Evolutionary conservation across 352 stramenopile genomes (phyloP).

Genomic region (Phytophthora chlamydospora): DNA sequence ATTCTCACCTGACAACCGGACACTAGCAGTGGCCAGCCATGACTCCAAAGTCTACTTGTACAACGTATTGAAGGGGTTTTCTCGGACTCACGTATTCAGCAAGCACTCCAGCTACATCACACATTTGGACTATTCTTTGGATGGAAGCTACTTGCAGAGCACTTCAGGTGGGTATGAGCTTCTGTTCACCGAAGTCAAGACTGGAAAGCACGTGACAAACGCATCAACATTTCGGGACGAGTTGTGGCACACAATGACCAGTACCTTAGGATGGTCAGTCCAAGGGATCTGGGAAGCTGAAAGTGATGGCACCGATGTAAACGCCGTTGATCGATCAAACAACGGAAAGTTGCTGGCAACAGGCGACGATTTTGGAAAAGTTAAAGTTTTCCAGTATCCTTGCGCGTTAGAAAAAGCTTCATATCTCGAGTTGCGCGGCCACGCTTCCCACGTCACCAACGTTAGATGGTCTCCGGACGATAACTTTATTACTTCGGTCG

Average conservation of each 20-base stretch:
- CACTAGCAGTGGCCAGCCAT: conserved; percentile 70
- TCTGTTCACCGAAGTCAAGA: conserved; percentile 87
- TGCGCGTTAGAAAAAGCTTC: conserved; percentile 64
- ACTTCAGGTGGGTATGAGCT: conserved; percentile 90
- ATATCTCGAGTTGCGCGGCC: conserved; percentile 62
- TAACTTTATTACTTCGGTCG: conserved; percentile 66
- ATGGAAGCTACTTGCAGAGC: conserved; percentile 70
- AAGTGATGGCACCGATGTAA: conserved; percentile 85
- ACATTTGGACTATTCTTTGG: conserved; percentile 78
- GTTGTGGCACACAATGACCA: conserved; percentile 91
- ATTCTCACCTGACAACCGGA: conserved; percentile 68
- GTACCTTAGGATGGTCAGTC: conserved; percentile 87
- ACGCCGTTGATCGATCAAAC: conserved; percentile 70
- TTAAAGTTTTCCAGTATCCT: conserved; percentile 91
- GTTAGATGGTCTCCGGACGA: conserved; percentile 71
- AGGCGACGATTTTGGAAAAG: conserved; percentile 82
- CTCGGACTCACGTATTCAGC: conserved; percentile 69
- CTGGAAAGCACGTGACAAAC: conserved; percentile 71
- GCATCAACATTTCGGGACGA: conserved; percentile 86
- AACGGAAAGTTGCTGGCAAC: conserved; percentile 70
- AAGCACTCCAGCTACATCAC: conserved; percentile 84
- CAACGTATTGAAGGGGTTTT: conserved; percentile 73
- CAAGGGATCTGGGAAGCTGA: conserved; percentile 90
- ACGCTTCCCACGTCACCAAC: conserved; percentile 85
- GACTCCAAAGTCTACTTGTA: conserved; percentile 83